Evolutionary conservation across 2,329 filamentous ascomycete species (phyloP).

Genomic region (Cladosporium sp.): DNA sequence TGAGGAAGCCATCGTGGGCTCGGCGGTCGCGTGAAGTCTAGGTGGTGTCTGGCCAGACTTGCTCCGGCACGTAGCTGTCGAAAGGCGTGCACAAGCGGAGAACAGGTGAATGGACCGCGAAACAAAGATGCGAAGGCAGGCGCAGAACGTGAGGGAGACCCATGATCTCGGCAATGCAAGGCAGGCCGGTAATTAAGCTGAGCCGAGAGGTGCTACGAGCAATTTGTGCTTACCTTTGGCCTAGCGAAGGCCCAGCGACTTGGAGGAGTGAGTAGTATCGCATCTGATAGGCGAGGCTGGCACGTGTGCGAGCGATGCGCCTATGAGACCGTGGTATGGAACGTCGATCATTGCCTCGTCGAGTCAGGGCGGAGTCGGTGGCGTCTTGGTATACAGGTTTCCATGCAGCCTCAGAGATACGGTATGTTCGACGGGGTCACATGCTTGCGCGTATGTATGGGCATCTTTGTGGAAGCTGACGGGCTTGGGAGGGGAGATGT

Average conservation of each 20-base stretch:
- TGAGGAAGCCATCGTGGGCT: not conserved
- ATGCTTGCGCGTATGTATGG: not conserved
- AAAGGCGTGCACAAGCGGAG: not conserved
- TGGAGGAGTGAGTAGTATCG: not conserved
- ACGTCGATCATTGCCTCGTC: not conserved
- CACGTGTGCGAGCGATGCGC: conserved; percentile 5
- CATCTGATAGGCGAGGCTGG: not conserved
- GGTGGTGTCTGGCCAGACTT: too few species aligned
- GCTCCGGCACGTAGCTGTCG: too few species aligned
- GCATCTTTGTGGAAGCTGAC: not conserved
- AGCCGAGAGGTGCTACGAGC: not conserved
- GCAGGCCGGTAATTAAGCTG: not conserved
- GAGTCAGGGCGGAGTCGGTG: not conserved
- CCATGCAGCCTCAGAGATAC: not conserved
- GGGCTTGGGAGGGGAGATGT: not conserved
- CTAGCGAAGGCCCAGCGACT: conserved; percentile 1
- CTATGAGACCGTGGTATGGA: conserved; percentile 3
- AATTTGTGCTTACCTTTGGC: not conserved
- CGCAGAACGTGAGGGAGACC: not conserved
- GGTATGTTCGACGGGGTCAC: too few species aligned
- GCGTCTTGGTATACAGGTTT: conserved; percentile 7
- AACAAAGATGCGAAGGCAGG: not conserved
- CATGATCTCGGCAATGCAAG: not conserved
- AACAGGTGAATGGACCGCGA: not conserved
- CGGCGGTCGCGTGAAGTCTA: not conserved